Base-by-base conservation (phyloP, 2,329 filamentous ascomycete genomes). In the Cladophialophora bantiana region DNA sequence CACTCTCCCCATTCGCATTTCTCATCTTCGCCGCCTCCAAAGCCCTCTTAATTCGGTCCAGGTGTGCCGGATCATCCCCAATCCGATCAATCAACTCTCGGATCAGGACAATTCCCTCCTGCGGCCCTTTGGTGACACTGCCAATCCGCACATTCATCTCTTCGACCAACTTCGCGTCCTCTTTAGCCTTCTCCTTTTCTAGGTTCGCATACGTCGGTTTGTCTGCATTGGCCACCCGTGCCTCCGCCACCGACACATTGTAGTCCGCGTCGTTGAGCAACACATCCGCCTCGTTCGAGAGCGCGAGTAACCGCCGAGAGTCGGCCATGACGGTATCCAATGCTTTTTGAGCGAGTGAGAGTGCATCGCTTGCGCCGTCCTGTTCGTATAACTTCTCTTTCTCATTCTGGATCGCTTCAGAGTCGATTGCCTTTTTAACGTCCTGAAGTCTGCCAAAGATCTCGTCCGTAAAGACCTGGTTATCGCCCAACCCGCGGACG, bases 1-100 rank as follows among this genome's bases (percentile, higher is more conserved):
- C 45, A 50, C 26, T 50, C 20, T 5, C 40, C 5, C 40, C 45
- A 26, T 50, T 40, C n/a, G 64, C 59, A 75, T 87, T 86, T 68
- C 85, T 79, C 75, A 78, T 81, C 77, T 86, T 86, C 7, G 84
- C 84, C 64, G 82, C 81, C 67, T 86, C 83, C 62, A 86, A 73
- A 36, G 84, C 84, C 69, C 76, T 81, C 54, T 79, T 81, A 58
- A 85, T 73, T 69, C 84, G 78, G 66, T 79, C 76, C 66, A 83
- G 78, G 71, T 83, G 83, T 67, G 82, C 80, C 12, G 74, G 71
- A 62, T 82, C 79, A 18, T 75, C 74, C 65, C 59, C 59, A 62
- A 77, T 74, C 58, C 74, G 74, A 20, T 68, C 69, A 62, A 82
- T 77, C 70, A 83, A 67, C 73, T 78, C 75, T 35, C 77, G 73